Evolutionary conservation across 2,329 filamentous ascomycete species (phyloP).

Genomic region (Aspergillus fumigatiaffinis): DNA sequence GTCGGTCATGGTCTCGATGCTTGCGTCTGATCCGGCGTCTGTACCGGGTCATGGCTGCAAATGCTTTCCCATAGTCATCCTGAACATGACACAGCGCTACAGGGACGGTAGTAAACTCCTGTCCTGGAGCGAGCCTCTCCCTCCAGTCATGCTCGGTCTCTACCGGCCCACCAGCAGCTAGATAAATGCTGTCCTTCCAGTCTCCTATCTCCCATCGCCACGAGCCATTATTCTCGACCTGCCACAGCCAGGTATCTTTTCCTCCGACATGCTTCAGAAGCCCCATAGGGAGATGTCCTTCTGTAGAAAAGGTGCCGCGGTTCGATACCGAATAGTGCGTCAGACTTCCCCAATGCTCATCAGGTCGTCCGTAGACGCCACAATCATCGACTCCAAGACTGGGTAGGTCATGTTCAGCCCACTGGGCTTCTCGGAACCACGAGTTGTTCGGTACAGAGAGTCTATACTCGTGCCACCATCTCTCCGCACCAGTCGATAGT

Average conservation of each 20-base stretch:
- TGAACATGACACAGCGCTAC: slow-evolving; percentile 21
- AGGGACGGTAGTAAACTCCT: slow-evolving; percentile 21
- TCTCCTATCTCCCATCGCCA: slow-evolving; percentile 38
- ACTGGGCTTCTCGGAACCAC: slow-evolving; percentile 35
- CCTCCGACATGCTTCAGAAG: slow-evolving; percentile 17
- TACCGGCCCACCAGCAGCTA: slow-evolving; percentile 25
- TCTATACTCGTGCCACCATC: slow-evolving; percentile 23
- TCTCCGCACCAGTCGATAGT: slow-evolving; percentile 9
- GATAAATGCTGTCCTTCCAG: slow-evolving; percentile 30
- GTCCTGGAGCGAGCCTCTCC: slow-evolving; percentile 18
- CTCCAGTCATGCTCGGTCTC: slow-evolving; percentile 28
- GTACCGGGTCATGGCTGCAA: slow-evolving; percentile 27
- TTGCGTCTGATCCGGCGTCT: slow-evolving; percentile 25
- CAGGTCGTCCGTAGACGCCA: slow-evolving; percentile 17
- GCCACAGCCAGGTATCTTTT: slow-evolving; percentile 32
- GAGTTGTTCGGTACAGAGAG: slow-evolving; percentile 23
- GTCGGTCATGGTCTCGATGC: slow-evolving; percentile 25
- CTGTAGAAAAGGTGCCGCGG: slow-evolving; percentile 28
- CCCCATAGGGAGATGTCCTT: slow-evolving; percentile 29
- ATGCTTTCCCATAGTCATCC: slow-evolving; percentile 20
- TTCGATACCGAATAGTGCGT: slow-evolving; percentile 22
- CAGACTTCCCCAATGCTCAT: slow-evolving; percentile 16
- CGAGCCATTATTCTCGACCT: slow-evolving; percentile 35
- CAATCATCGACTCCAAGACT: slow-evolving; percentile 27
- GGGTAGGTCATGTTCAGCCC: slow-evolving; percentile 24